Evolutionary conservation across 2,329 filamentous ascomycete genomes (phyloP), one percentile per base, ranked within the genome.

Genomic region (Aspergillus niger): DNA sequence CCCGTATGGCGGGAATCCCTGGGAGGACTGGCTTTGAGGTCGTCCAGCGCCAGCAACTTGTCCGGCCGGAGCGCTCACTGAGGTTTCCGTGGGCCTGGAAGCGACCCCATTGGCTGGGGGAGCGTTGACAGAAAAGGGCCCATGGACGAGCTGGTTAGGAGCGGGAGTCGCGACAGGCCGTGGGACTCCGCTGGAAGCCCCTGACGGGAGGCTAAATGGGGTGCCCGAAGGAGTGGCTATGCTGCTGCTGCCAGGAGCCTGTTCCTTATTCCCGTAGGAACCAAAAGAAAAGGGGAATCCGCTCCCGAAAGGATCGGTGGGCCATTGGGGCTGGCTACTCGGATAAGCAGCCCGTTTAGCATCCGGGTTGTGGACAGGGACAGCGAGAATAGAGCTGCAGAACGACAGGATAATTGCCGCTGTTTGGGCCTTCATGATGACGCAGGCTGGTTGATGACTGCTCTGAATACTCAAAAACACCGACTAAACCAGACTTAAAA

Each of bases 391-490:
- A 50, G 47, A 50, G 24, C 47, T 30, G 26, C 47, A 50, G 26
- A 50, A 50, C 17, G 24, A 30, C 10, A 50, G 8, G 32, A 50
- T 50, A 26, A 50, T 32, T 11, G 47, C 30, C 7, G 26, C 47
- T 30, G 47, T 50, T 30, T 50, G 47, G 24, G 26, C 24, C 47
- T 50, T 50, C 47, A 50, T 50, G 47, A 30, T 50, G 47, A 17
- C 15, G 11, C 24, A 28, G 28, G 28, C 28, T 30, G n/a, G n/a
- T 30, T 10, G 5, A 24, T 1, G 7, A 13, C 28, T 50, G 26
- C 26, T 30, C 8, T 50, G 47, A 10, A 17, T 10, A 10, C 11
- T 22, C 8, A 32, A 50, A n/a, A 26, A 50, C 28, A 50, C 20
- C 20, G 47, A 50, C 28, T 32, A 50, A 50, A 32, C 47, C 47